Conservation (phyloP, 495 filamentous ascomycete genomes). For the Usnea hakonensis region DNA sequence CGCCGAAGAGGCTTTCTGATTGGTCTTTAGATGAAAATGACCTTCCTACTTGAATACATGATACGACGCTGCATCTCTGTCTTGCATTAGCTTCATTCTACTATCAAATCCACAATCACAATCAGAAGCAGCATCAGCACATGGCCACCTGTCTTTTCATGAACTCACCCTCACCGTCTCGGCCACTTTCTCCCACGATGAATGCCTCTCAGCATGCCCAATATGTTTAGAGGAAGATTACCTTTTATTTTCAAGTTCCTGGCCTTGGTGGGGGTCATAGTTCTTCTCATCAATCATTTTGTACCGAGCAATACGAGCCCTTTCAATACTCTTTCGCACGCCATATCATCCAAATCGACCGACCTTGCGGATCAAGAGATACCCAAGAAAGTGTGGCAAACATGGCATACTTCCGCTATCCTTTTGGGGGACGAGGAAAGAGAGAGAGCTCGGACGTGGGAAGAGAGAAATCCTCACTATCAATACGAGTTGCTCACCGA, state of each 20-base stretch:
- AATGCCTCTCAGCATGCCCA: neutral
- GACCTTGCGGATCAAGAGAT: neutral
- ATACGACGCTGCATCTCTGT: neutral
- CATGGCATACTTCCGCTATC: constrained; percentile 56
- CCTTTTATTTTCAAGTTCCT: neutral
- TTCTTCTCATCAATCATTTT: neutral
- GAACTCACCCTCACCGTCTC: neutral
- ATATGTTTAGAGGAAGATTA: neutral
- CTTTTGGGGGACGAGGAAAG: constrained; percentile 50
- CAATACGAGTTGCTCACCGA: constrained; percentile 61
- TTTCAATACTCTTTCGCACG: neutral
- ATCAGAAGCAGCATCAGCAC: neutral
- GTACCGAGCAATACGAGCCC: neutral
- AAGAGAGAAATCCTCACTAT: constrained; percentile 47
- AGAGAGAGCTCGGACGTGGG: constrained; percentile 48
- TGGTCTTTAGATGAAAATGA: neutral
- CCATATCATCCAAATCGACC: neutral
- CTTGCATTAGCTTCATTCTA: neutral
- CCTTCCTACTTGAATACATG: neutral
- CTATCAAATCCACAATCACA: no score
- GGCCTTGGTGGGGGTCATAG: neutral
- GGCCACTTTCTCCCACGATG: neutral
- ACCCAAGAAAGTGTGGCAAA: constrained; percentile 54
- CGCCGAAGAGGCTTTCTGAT: neutral
- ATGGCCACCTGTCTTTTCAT: neutral